These are phyloP conservation scores for Colletotrichum cereale DNA, from an alignment of 2,329 filamentous ascomycete species.

Conservation along the genomic window DNA sequence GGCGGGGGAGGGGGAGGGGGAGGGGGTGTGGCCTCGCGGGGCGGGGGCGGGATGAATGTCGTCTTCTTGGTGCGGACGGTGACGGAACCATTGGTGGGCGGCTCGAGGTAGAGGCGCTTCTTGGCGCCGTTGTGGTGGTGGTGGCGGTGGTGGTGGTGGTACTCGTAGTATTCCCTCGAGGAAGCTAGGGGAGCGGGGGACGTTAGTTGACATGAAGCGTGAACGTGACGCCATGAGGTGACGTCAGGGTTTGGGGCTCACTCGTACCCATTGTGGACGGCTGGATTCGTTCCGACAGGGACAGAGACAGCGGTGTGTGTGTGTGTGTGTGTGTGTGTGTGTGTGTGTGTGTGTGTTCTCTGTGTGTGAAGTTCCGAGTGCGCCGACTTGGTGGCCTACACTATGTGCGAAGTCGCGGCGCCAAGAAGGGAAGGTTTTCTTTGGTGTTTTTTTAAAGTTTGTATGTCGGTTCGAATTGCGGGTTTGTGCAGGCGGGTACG, in stretches of 20 bases:
- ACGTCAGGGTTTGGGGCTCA: slow-evolving; percentile 10
- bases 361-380: slow-evolving; percentile 16
- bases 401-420: not conserved
- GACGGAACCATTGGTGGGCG: slow-evolving; percentile 54
- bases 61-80: slow-evolving; percentile 53
- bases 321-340: not conserved
- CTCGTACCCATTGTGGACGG: slow-evolving; percentile 40
- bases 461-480: not conserved
- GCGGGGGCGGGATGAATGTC: slow-evolving; percentile 51
- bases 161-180: slow-evolving; percentile 39
- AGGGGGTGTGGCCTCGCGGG: slow-evolving; percentile 47
- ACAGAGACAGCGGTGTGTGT: not conserved
- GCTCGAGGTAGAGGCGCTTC: slow-evolving; percentile 58
- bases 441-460: not conserved
- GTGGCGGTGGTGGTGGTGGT: slow-evolving; percentile 43
- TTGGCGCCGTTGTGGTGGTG: slow-evolving; percentile 49
- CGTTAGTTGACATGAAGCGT: not conserved
- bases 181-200: slow-evolving; percentile 24
- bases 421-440: not conserved
- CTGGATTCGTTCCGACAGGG: slow-evolving; percentile 28
- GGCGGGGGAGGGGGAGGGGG: slow-evolving; percentile 47
- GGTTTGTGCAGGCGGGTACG: not conserved
- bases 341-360: not conserved
- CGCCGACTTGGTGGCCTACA: slow-evolving; percentile 30
- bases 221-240: not conserved